phyloP scores from a whole-genome alignment of 2,329 filamentous ascomycete species.

The Nothopassalora personata region DNA sequence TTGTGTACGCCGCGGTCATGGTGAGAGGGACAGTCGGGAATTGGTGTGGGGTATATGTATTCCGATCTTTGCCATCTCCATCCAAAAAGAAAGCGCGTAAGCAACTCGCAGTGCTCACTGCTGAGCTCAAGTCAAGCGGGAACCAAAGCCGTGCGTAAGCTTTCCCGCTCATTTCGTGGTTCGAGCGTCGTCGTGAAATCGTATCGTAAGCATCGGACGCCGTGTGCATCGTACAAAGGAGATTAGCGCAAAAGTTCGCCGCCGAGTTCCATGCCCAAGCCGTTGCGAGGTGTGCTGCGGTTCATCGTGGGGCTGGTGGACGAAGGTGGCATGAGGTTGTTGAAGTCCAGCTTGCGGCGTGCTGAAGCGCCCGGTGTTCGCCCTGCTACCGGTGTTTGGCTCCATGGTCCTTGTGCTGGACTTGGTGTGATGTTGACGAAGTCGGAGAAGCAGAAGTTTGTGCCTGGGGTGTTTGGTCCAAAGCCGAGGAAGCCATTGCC shows the following conservation, averaged over 20 bases:
- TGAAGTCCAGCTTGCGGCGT: slow-evolving; percentile 76
- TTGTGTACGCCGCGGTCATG: slow-evolving; percentile 2
- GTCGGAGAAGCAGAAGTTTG: slow-evolving; percentile 88
- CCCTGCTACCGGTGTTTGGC: slow-evolving; percentile 50
- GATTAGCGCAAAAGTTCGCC: slow-evolving; percentile 49
- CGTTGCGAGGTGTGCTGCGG: slow-evolving; percentile 41
- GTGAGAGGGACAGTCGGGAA: slow-evolving; percentile 5
- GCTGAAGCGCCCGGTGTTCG: slow-evolving; percentile 67
- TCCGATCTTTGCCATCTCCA: not conserved
- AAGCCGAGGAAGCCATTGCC: slow-evolving; percentile 52
- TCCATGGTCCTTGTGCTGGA: slow-evolving; percentile 82
- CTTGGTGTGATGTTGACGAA: slow-evolving; percentile 97
- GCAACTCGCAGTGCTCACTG: not conserved
- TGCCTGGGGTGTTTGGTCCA: slow-evolving; percentile 69
- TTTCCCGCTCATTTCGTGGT: not conserved
- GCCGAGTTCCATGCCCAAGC: slow-evolving; percentile 61
- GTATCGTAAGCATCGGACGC: slow-evolving; percentile 6
- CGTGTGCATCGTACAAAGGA: slow-evolving; percentile 2
- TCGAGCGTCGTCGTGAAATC: slow-evolving; percentile 8
- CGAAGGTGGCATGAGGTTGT: slow-evolving; percentile 59
- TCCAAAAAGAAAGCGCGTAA: not conserved
- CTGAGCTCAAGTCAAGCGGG: not conserved
- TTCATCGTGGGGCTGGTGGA: slow-evolving; percentile 39
- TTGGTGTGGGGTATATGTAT: slow-evolving; percentile 1
- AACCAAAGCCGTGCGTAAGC: not conserved